phyloP scores from a whole-genome alignment of 495 filamentous ascomycete species.

The Trichoderma parareesei region DNA sequence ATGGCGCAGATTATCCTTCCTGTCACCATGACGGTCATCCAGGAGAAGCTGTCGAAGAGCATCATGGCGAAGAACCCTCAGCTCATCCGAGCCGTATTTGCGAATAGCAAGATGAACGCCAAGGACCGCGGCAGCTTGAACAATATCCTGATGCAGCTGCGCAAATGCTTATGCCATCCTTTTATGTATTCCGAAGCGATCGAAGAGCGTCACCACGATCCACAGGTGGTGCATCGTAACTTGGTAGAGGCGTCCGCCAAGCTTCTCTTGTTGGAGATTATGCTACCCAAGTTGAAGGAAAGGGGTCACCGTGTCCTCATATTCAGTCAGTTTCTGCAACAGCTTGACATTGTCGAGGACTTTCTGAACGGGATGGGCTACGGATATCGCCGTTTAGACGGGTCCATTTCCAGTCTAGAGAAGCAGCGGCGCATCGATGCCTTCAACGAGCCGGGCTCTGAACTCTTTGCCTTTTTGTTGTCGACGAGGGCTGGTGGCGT shows the following conservation, averaged over 20 bases:
- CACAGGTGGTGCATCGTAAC: constrained; percentile 56
- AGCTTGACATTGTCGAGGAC: constrained; percentile 85
- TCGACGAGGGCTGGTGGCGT: constrained; percentile 93
- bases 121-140: constrained; percentile 69
- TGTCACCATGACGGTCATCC: constrained; percentile 82
- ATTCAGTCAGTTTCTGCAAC: constrained; percentile 91
- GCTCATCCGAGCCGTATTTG: constrained; percentile 81
- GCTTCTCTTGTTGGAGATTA: constrained; percentile 72
- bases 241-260: constrained; percentile 89
- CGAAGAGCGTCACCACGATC: constrained; percentile 60
- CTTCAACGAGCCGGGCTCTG: constrained; percentile 79
- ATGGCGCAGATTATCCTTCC: constrained; percentile 94
- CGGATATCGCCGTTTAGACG: constrained; percentile 73
- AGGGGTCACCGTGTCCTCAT: constrained; percentile 89
- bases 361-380: constrained; percentile 69
- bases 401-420: constrained; percentile 65
- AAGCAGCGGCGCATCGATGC: constrained; percentile 92
- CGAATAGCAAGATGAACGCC: constrained; percentile 51
- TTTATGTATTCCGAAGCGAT: constrained; percentile 87
- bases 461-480: constrained; percentile 80
- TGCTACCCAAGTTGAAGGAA: constrained; percentile 83
- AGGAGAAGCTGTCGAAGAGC: constrained; percentile 90
- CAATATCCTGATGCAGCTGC: constrained; percentile 92
- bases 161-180: constrained; percentile 91
- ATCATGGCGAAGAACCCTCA: constrained; percentile 84